phyloP scores from a whole-genome alignment of 129 eudicot genomes.

The Artemisia argyi region DNA sequence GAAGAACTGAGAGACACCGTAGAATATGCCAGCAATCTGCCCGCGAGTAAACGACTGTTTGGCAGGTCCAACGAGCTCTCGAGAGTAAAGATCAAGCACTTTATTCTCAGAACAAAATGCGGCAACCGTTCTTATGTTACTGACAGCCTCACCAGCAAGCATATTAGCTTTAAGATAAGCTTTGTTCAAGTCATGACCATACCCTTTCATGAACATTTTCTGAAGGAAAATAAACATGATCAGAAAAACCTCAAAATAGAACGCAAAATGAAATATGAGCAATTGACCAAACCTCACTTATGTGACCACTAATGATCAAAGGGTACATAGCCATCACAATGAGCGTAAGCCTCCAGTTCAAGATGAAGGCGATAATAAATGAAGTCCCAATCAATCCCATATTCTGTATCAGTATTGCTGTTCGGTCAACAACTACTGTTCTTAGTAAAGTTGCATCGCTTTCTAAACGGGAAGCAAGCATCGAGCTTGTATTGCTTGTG shows the following conservation, averaged over 20 bases:
- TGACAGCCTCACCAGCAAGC: slow-evolving; percentile 99
- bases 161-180: slow-evolving; percentile 98
- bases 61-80: slow-evolving; percentile 87
- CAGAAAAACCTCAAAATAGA: background rate
- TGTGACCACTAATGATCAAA: slow-evolving; percentile 89
- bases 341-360: slow-evolving; percentile 93
- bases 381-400: slow-evolving; percentile 82
- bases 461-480: slow-evolving; percentile 94
- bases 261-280: background rate
- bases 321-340: slow-evolving; percentile 93
- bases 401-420: slow-evolving; percentile 84
- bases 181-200: slow-evolving; percentile 89
- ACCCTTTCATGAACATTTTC: slow-evolving; percentile 99
- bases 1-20: slow-evolving; percentile 93
- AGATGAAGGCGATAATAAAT: slow-evolving; percentile 81
- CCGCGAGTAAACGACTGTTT: slow-evolving; percentile 85
- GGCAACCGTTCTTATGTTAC: slow-evolving; percentile 95
- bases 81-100: slow-evolving; percentile 78
- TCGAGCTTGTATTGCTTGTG: slow-evolving; percentile 81
- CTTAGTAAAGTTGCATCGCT: slow-evolving; percentile 88
- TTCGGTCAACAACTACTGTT: slow-evolving; percentile 83
- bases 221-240: slow-evolving; percentile 34
- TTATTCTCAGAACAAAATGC: slow-evolving; percentile 96
- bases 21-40: slow-evolving; percentile 87
- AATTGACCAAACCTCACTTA: slow-evolving; percentile 72